Evolutionary conservation across 768 basidiomycete genomes (phyloP).

Genomic region (Calvatia gigantea): DNA sequence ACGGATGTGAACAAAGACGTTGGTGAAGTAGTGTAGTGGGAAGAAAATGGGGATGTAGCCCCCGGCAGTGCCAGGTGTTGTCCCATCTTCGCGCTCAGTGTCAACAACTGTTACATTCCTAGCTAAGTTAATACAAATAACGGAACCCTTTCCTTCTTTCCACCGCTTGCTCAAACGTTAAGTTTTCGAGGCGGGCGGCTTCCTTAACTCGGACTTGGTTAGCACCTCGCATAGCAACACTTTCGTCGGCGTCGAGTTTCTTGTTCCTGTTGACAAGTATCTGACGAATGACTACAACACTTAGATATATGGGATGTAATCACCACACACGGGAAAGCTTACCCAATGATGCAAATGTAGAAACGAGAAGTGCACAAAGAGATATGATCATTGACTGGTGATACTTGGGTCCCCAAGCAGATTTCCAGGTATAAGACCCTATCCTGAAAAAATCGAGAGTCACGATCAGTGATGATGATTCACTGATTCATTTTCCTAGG

Average conservation of each 20-base stretch:
- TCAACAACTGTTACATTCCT: neutral
- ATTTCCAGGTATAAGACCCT: constrained; percentile 56
- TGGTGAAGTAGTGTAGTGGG: no score
- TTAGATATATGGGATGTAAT: neutral
- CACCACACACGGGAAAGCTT: constrained; percentile 3
- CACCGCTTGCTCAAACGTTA: constrained; percentile 58
- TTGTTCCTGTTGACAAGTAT: constrained; percentile 52
- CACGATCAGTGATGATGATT: neutral
- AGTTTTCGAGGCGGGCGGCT: constrained; percentile 55
- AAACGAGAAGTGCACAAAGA: constrained; percentile 30
- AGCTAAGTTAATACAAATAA: constrained; percentile 50
- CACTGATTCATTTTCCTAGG: neutral
- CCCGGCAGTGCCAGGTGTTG: no score
- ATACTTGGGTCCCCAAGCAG: constrained; percentile 53
- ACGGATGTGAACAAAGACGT: no score
- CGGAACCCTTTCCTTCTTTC: constrained; percentile 54
- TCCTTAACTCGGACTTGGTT: constrained; percentile 49
- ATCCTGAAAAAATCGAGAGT: constrained; percentile 29
- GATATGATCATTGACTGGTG: constrained; percentile 55
- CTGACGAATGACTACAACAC: constrained; percentile 34
- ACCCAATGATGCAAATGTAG: constrained; percentile 30
- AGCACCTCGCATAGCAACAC: constrained; percentile 37
- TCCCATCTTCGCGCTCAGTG: no score
- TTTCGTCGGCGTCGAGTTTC: constrained; percentile 46
- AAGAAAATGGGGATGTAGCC: no score